These are phyloP conservation scores for Opeltia flavorubescens DNA, from an alignment of 495 filamentous ascomycete species.

Conservation along the genomic window DNA sequence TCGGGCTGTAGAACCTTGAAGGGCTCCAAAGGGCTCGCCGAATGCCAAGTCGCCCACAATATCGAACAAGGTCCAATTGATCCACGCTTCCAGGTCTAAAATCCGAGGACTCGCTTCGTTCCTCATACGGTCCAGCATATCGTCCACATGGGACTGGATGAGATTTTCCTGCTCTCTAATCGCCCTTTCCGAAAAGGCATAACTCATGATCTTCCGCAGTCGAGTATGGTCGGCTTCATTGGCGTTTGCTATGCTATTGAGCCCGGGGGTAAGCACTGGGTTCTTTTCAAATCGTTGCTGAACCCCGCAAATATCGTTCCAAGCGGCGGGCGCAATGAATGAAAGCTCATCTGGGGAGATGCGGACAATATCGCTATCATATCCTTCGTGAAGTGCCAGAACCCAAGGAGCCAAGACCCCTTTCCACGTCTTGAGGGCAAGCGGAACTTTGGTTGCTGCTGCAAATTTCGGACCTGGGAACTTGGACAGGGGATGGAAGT, in stretches of 20 bases:
- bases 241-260: slow-evolving; percentile 17
- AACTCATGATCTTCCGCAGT: slow-evolving; percentile 28
- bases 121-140: neutral
- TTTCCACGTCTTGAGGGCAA: neutral
- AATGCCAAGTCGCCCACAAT: neutral
- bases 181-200: slow-evolving; percentile 34
- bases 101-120: neutral
- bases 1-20: no score
- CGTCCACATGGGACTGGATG: slow-evolving; percentile 24
- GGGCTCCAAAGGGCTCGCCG: no score
- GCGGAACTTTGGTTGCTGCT: slow-evolving; percentile 27
- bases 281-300: neutral
- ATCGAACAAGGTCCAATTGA: neutral
- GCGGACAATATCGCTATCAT: slow-evolving; percentile 24
- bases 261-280: no score
- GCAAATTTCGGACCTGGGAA: slow-evolving; percentile 38
- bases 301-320: slow-evolving; percentile 41
- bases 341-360: slow-evolving; percentile 22
- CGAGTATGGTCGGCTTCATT: slow-evolving; percentile 29
- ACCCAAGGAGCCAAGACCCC: neutral
- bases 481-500: slow-evolving; percentile 32
- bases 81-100: neutral
- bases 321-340: slow-evolving; percentile 40
- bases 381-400: neutral
- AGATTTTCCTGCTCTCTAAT: slow-evolving; percentile 33